Evolutionary conservation across 2,329 filamentous ascomycete genomes (phyloP), one percentile per base, ranked within the genome.

Genomic region (Dactylellina sp.): DNA sequence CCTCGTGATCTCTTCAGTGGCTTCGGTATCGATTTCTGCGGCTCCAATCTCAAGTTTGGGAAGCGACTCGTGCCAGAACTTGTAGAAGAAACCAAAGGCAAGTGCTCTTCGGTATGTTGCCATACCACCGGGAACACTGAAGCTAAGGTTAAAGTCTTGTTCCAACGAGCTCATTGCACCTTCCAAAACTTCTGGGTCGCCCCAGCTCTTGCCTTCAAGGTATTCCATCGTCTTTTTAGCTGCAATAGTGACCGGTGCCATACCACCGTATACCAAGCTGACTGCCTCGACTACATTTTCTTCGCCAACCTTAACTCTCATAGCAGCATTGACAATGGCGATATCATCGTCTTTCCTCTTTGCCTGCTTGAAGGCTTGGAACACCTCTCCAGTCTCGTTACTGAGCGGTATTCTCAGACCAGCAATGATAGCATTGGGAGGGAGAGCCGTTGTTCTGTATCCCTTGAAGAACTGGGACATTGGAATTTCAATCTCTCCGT

Each of bases 301-400:
- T 1, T 90, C 86, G 40, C 89, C 86, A 1, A 98, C 82, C 3
- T 86, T 87, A 3, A 98, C 85, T 37, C 92, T 87, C 66, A 98
- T 82, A 0, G 94, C 93, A 25, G 91, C 89, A 53, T 96, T 98
- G 22, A 98, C 95, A 78, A 99, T 98, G 1, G 95, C 95, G 80
- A 99, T 98, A 80, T 99, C 95, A 78, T 99, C 95, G 78, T 99
- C 95, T 80, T 98, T 98, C 77, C 95, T 85, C 84, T 99, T 99
- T 0, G 95, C 89, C 81, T 98, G 94, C 82, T 99, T 99, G 82
- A 97, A 98, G 0, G 94, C 89, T 46, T 91, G 87, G 80, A 97
- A 90, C 79, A 89, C 92, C 80, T 98, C 95, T 2, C 91, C 89
- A 78, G 89, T 90, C 60, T 88, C 85, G 1, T 85, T 85, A 0